A percentile compares a stretch with the other conserved stretches of the same genome.
These are phyloP conservation scores for Alternaria longipes DNA, from an alignment of 2,329 filamentous ascomycete species.

Conservation along the genomic window DNA sequence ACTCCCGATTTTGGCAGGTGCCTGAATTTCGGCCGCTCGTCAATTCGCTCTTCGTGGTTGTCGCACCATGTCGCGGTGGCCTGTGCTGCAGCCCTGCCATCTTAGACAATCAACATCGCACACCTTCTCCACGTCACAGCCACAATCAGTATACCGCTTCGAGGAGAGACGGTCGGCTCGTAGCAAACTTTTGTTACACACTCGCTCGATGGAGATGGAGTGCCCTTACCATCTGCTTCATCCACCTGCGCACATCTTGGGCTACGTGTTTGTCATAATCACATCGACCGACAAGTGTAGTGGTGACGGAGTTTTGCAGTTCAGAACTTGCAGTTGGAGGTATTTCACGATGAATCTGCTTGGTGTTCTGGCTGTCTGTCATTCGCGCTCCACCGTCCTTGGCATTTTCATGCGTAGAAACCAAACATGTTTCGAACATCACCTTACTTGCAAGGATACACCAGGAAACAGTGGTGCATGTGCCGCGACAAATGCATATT, in stretches of 20 bases:
- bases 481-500: background rate
- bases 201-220: no score
- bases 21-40: slow-evolving; percentile 37
- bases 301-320: no score
- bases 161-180: background rate
- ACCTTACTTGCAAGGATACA: slow-evolving; percentile 19
- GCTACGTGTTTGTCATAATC: background rate
- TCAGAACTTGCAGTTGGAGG: accelerated
- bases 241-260: background rate
- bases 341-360: background rate
- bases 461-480: slow-evolving; percentile 4
- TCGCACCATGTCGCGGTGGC: slow-evolving; percentile 33
- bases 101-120: slow-evolving; percentile 14
- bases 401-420: slow-evolving; percentile 23
- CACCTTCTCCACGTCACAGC: background rate
- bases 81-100: slow-evolving; percentile 38
- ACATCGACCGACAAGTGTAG: background rate
- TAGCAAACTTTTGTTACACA: background rate
- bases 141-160: background rate
- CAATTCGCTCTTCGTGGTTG: slow-evolving; percentile 16
- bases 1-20: slow-evolving; percentile 7
- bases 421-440: slow-evolving; percentile 43
- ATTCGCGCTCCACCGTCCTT: slow-evolving; percentile 1
- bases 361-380: background rate
- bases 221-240: background rate